phyloP scores from a whole-genome alignment of 73 alveolate species.

The Tetrahymena borealis region DNA sequence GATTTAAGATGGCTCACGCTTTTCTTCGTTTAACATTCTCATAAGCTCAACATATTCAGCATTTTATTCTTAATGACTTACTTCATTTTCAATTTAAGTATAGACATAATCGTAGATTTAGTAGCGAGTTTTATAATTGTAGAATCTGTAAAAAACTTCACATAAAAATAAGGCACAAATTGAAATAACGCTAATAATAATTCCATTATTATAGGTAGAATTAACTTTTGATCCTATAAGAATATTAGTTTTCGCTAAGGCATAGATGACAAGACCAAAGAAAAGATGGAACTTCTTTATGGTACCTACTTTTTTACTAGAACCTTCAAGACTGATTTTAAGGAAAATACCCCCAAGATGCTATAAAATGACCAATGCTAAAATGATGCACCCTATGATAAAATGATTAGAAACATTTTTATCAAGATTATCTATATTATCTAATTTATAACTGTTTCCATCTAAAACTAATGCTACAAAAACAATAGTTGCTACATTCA shows the following conservation, averaged over 20 bases:
- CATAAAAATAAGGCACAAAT: neutral
- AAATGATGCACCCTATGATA: neutral
- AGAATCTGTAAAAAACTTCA: neutral
- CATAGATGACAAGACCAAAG: neutral
- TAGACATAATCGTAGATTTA: neutral
- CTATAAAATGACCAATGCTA: neutral
- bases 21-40: neutral
- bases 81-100: neutral
- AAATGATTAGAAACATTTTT: neutral
- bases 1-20: neutral
- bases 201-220: neutral
- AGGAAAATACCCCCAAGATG: constrained; percentile 17
- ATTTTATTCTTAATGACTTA: neutral
- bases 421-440: neutral
- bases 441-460: neutral
- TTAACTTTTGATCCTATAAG: constrained; percentile 1
- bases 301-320: neutral
- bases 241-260: constrained; percentile 13
- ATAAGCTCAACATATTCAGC: neutral
- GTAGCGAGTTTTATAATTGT: neutral
- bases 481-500: constrained; percentile 10
- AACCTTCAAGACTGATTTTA: neutral
- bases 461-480: constrained; percentile 1
- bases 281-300: constrained; percentile 8
- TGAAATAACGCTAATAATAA: neutral